phyloP scores from a whole-genome alignment of 2,329 filamentous ascomycete genomes.

The Colletotrichum spaethianum region DNA sequence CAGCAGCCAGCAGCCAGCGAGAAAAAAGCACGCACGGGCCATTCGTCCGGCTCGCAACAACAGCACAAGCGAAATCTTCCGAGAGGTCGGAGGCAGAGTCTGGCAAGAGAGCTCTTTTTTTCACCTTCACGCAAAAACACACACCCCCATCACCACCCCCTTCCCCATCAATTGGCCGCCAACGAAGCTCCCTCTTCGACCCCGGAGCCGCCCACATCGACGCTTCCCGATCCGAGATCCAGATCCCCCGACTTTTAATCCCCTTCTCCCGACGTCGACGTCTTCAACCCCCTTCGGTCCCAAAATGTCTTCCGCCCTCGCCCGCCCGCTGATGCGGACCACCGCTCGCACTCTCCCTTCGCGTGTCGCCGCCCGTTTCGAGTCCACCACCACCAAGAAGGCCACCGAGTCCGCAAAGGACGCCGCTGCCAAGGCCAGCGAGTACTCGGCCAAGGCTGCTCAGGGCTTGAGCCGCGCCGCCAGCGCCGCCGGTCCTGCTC shows the following conservation, averaged over 20 bases:
- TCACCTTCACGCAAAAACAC: slow-evolving; percentile 42
- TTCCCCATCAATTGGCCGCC: slow-evolving; percentile 54
- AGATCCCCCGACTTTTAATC: slow-evolving; percentile 35
- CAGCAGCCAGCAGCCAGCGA: slow-evolving; percentile 2
- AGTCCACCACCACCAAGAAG: slow-evolving; percentile 69
- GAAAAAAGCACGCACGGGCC: slow-evolving; percentile 30
- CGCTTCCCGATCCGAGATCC: slow-evolving; percentile 40
- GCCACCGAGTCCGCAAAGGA: slow-evolving; percentile 60
- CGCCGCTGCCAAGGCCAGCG: slow-evolving; percentile 58
- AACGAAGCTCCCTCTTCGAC: slow-evolving; percentile 45
- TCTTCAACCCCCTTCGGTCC: slow-evolving; percentile 18
- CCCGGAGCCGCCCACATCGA: slow-evolving; percentile 48
- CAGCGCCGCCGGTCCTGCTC: slow-evolving; percentile 83
- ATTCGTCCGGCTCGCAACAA: slow-evolving; percentile 42
- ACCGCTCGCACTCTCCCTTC: slow-evolving; percentile 60
- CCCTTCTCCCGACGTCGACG: slow-evolving; percentile 24
- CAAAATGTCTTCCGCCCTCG: slow-evolving; percentile 52
- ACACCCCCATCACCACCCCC: slow-evolving; percentile 43
- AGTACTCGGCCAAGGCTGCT: slow-evolving; percentile 76
- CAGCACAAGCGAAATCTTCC: slow-evolving; percentile 58
- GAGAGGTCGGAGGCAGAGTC: slow-evolving; percentile 50
- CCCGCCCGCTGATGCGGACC: slow-evolving; percentile 62
- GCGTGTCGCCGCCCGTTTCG: slow-evolving; percentile 68
- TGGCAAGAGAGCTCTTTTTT: slow-evolving; percentile 41
- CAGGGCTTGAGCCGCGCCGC: slow-evolving; percentile 87